Percentiles rank a stretch among this genome's conserved stretches.
These are phyloP conservation scores for Climacium dendroides DNA, from an alignment of 225 moss, liverwort and hornwort species.

Conservation along the genomic window DNA sequence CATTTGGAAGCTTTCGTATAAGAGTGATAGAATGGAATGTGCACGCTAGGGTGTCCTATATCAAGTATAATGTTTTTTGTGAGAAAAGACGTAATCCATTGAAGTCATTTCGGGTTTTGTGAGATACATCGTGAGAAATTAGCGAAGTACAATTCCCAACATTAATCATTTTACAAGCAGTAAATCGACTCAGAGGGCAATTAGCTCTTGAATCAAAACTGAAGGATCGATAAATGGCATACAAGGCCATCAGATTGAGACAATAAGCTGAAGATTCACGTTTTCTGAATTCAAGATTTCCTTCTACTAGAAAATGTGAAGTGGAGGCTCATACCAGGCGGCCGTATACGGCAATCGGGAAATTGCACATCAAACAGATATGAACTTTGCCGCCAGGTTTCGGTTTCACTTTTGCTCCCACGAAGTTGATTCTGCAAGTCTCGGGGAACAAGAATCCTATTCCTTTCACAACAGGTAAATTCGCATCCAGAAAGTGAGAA, in stretches of 20 bases:
- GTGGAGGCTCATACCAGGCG: slow-evolving; percentile 47
- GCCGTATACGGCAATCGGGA: slow-evolving; percentile 77
- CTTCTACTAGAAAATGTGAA: not conserved
- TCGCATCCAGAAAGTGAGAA: slow-evolving; percentile 26
- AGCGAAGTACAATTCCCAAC: not conserved
- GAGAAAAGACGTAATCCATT: not conserved
- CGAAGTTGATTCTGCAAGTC: slow-evolving; percentile 17
- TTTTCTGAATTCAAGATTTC: not conserved
- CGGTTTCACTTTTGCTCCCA: slow-evolving; percentile 49
- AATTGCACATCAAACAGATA: slow-evolving; percentile 80
- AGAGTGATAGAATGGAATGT: not conserved
- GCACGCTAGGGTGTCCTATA: too few relatives aligned
- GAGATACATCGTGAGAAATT: not conserved
- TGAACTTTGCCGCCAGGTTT: slow-evolving; percentile 66
- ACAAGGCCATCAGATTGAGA: not conserved
- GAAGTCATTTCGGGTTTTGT: not conserved
- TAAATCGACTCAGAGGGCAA: not conserved
- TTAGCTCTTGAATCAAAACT: not conserved
- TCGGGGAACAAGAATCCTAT: slow-evolving; percentile 34
- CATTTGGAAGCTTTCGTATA: not conserved
- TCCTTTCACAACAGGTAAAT: slow-evolving; percentile 63
- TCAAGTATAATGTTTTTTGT: not conserved
- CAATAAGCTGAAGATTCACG: not conserved
- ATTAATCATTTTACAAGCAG: not conserved
- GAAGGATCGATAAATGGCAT: not conserved